These are phyloP conservation scores for Tylopilus sp. DNA, from an alignment of 768 basidiomycete genomes.

Conservation along the genomic window DNA sequence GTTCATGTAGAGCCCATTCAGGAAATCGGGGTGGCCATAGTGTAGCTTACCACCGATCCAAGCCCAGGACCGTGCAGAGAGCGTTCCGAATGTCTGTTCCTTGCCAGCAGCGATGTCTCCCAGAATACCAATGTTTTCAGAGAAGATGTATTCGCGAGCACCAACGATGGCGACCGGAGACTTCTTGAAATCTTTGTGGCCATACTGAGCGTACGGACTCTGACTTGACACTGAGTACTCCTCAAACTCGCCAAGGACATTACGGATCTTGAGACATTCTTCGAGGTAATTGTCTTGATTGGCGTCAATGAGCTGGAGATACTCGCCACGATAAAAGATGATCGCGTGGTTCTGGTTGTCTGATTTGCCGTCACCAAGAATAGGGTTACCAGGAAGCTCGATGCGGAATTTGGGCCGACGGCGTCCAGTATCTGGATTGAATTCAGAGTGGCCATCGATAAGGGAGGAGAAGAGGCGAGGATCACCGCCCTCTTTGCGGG, in stretches of 20 bases:
- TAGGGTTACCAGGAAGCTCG: constrained; percentile 97
- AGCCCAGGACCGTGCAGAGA: constrained; percentile 91
- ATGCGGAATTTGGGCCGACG: constrained; percentile 96
- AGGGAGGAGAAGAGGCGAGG: constrained; percentile 92
- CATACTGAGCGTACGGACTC: constrained; percentile 90
- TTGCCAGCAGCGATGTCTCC: constrained; percentile 98
- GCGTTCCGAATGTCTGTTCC: constrained; percentile 98
- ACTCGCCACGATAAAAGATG: constrained; percentile 99
- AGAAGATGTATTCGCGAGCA: constrained; percentile 99
- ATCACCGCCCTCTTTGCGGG: constrained; percentile 93
- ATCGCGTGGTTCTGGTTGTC: constrained; percentile 99
- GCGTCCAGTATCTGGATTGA: constrained; percentile 82
- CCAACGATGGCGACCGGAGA: constrained; percentile 96
- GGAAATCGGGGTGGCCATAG: constrained; percentile 99
- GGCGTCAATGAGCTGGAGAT: constrained; percentile 98
- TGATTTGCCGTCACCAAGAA: constrained; percentile 97
- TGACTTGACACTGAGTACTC: constrained; percentile 83
- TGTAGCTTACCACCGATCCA: constrained; percentile 99
- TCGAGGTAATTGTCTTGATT: constrained; percentile 99
- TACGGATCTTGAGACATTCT: constrained; percentile 98
- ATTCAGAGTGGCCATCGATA: constrained; percentile 99
- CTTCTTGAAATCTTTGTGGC: constrained; percentile 82
- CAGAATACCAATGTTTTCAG: constrained; percentile 98
- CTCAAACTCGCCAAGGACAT: constrained; percentile 97
- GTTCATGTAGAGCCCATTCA: constrained; percentile 96